Conservation (phyloP, 2,329 filamentous ascomycete species). For the Aspergillus proliferans region DNA sequence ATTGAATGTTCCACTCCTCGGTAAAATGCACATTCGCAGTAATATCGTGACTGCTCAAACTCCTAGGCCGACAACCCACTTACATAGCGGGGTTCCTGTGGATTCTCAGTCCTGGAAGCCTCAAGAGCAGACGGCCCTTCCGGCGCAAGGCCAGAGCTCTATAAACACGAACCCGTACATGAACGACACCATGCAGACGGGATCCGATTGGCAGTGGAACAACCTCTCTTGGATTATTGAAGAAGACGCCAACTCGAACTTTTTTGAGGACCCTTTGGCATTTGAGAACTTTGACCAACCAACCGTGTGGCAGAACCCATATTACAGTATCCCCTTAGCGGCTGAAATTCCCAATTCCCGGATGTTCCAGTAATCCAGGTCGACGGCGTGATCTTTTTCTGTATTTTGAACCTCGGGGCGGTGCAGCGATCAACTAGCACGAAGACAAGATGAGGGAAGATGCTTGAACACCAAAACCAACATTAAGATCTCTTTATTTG, state of each 20-base stretch:
- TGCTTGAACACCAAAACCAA: too few relatives aligned
- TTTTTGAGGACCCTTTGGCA: too few relatives aligned
- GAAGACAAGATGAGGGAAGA: too few relatives aligned
- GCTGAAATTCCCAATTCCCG: too few relatives aligned
- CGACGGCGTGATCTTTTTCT: too few relatives aligned
- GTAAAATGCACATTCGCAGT: constrained; percentile 13
- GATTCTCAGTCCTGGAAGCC: not conserved
- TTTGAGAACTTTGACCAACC: too few relatives aligned
- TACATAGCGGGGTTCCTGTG: not conserved
- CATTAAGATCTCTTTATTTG: too few relatives aligned
- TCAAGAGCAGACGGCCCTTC: not conserved
- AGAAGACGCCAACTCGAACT: not conserved
- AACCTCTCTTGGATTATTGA: constrained; percentile 7
- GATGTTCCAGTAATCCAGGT: too few relatives aligned
- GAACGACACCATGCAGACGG: not conserved
- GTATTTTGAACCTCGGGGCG: too few relatives aligned
- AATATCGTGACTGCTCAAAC: constrained; percentile 1
- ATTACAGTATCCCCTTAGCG: too few relatives aligned
- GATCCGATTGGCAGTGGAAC: not conserved
- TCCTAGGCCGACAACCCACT: not conserved
- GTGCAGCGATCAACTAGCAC: too few relatives aligned
- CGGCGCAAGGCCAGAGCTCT: not conserved
- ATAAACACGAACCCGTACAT: not conserved
- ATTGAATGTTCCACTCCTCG: constrained; percentile 11
- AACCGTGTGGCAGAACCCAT: too few relatives aligned